Evolutionary conservation across 2,329 filamentous ascomycete genomes (phyloP), one percentile per base, ranked within the genome.

Genomic region (Chlorencoelia australis): DNA sequence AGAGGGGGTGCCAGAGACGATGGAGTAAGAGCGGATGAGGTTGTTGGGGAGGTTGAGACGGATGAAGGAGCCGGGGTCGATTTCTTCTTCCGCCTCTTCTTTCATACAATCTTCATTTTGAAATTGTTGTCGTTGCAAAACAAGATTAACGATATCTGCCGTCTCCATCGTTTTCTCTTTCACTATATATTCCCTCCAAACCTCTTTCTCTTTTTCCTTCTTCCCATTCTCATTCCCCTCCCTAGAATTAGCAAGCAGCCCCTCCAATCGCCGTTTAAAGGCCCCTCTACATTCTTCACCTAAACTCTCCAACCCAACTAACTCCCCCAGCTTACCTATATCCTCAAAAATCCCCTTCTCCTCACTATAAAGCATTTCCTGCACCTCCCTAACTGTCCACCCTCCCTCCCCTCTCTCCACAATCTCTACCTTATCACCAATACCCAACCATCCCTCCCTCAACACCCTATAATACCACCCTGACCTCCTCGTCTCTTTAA

Each of bases 381-480:
- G 75, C 0, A 81, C 59, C 8, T 69, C 61, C 51, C 75, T 71
- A 21, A 82, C 65, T 0, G 75, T 76, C 78, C 77, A 82, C 26
- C 62, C 48, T 0, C 75, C 73, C 57, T 71, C 62, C 14, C 54
- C 62, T 9, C 76, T 62, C 52, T 73, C 66, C 0, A 77, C 57
- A 0, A 82, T 59, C 4, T 54, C 56, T 42, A 81, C 69, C 47
- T 64, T 59, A 47, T 80, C 74, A 6, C 76, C 76, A 0, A 65
- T 64, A 13, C 61, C 54, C 27, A 82, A 66, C 1, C 51, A 58
- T 0, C 78, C 77, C 20, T 69, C 64, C 3, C 60, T 59, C 11
- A 80, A 50, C 1, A 82, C 69, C 2, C 75, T 68, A 45, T 79
- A 80, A 51, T 79, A 72, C 76, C 75, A 82, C 0, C 77, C 77